phyloP scores from a whole-genome alignment of 2,329 filamentous ascomycete species.

The Aureobasidium musti region DNA sequence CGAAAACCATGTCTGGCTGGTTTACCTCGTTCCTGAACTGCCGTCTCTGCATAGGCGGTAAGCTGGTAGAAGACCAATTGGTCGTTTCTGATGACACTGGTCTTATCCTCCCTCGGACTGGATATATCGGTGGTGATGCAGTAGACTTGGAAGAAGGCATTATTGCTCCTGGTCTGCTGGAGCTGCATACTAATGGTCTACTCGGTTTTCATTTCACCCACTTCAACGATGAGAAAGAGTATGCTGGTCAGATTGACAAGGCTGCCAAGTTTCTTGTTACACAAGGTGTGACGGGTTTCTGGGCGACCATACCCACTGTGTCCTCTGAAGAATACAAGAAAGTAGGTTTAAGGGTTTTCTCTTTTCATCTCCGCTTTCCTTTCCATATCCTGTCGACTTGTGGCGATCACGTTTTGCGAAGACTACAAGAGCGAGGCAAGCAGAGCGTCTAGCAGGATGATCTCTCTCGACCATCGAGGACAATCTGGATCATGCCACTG shows the following conservation, averaged over 20 bases:
- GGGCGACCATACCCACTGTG: conserved; percentile 57
- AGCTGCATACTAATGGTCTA: conserved; percentile 58
- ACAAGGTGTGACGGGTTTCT: conserved; percentile 57
- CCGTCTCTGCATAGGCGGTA: conserved; percentile 48
- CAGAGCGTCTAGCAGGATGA: background rate
- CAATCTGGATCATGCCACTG: conserved; percentile 31
- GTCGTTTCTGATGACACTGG: conserved; percentile 51
- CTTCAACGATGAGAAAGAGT: conserved; percentile 48
- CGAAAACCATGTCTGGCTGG: conserved; percentile 39
- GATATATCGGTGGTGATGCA: conserved; percentile 49
- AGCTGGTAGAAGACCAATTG: conserved; percentile 48
- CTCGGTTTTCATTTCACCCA: conserved; percentile 59
- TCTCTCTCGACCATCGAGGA: background rate
- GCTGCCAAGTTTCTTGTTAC: conserved; percentile 54
- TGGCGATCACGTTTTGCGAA: background rate
- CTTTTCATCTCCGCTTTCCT: background rate
- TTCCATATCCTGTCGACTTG: background rate
- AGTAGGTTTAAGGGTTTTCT: conserved; percentile 38
- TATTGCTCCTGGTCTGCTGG: conserved; percentile 57
- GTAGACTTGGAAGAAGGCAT: conserved; percentile 54
- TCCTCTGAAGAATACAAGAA: conserved; percentile 50
- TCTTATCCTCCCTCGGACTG: conserved; percentile 46
- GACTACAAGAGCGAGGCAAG: background rate
- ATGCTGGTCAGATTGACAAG: conserved; percentile 48
- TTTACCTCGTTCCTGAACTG: conserved; percentile 52